These are phyloP conservation scores for Kuraishia borneana DNA, from an alignment of 805 yeast species.

Conservation along the genomic window DNA sequence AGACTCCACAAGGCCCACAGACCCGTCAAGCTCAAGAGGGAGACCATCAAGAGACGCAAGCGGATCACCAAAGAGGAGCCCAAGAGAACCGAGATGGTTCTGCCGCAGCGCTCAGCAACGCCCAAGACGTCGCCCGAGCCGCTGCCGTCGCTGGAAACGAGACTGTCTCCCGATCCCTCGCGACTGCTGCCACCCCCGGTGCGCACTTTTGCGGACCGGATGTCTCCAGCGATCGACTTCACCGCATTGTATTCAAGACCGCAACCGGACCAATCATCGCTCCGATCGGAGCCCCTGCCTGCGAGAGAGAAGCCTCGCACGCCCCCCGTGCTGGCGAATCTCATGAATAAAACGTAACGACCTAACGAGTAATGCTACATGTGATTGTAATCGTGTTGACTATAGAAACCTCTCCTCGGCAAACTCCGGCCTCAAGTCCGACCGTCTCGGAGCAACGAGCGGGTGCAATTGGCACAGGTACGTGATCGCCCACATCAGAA, in stretches of 20 bases:
- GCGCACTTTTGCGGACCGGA: neutral
- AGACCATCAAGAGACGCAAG: conserved; percentile 65
- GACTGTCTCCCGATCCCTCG: neutral
- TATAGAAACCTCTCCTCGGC: conserved; percentile 17
- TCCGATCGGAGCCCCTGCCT: neutral
- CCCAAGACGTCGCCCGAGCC: neutral
- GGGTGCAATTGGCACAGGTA: conserved; percentile 85
- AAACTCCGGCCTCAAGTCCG: conserved; percentile 80
- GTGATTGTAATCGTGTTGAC: neutral
- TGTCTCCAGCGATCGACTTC: neutral
- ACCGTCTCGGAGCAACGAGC: conserved; percentile 78
- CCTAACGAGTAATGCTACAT: neutral
- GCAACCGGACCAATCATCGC: neutral
- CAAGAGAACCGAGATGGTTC: neutral
- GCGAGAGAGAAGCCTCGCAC: neutral
- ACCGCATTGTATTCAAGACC: neutral
- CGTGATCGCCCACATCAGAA: conserved; percentile 69
- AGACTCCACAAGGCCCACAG: conserved; percentile 67
- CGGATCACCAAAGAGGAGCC: neutral
- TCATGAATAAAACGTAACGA: neutral
- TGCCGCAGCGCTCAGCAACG: neutral
- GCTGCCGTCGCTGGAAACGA: neutral
- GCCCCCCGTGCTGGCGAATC: neutral
- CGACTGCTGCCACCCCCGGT: neutral
- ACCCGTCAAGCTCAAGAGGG: conserved; percentile 65